Conservation (phyloP, 768 basidiomycete genomes). For the Lentinula lateritia region DNA sequence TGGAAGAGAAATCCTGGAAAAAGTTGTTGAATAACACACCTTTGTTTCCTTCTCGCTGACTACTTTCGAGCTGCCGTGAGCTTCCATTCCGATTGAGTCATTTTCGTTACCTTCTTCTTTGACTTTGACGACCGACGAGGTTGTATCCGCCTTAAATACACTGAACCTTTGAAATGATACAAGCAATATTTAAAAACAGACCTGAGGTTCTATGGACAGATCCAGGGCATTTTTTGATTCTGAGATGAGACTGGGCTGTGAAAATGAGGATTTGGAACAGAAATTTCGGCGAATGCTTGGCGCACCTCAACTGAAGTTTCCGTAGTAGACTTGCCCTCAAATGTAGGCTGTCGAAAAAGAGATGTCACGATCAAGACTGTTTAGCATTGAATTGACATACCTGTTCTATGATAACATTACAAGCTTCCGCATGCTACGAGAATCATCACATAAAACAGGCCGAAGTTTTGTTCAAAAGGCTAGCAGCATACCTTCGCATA, state of each 20-base stretch:
- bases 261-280: background rate
- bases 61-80: too few relatives aligned
- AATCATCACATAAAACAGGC: background rate
- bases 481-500: background rate
- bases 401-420: background rate
- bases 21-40: background rate
- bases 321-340: background rate
- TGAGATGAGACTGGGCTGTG: too few relatives aligned
- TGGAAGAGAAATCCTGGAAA: background rate
- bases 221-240: too few relatives aligned
- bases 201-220: background rate
- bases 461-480: too few relatives aligned
- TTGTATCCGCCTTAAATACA: background rate
- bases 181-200: background rate
- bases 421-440: background rate
- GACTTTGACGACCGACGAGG: background rate
- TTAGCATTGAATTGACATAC: background rate
- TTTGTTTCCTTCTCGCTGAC: background rate
- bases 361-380: background rate
- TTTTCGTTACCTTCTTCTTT: background rate
- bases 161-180: background rate
- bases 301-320: background rate
- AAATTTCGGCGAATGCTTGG: background rate
- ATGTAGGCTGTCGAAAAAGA: background rate
- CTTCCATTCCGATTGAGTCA: background rate